Conservation (phyloP, 805 yeast genomes). For the Clavispora santaluciae region DNA sequence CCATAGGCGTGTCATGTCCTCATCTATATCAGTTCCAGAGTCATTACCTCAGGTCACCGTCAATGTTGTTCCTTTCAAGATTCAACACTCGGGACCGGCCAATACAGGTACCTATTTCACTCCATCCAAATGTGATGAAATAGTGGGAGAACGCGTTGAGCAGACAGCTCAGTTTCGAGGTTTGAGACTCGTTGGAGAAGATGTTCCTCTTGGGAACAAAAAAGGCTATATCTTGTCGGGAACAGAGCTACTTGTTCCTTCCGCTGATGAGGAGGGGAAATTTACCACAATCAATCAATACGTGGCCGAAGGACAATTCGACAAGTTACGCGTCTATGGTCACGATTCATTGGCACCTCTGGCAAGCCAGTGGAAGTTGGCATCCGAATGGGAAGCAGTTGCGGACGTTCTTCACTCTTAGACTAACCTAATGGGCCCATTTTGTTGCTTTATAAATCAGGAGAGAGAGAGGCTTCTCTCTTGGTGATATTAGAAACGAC, state of each 20-base stretch:
- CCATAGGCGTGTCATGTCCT: not conserved
- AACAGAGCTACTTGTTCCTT: conserved; percentile 6
- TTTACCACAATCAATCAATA: conserved; percentile 8
- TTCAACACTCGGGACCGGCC: conserved; percentile 12
- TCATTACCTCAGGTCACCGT: conserved; percentile 6
- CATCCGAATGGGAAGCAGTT: conserved; percentile 12
- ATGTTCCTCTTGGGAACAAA: conserved; percentile 5
- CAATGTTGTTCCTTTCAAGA: conserved; percentile 11
- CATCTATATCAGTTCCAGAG: conserved; percentile 2
- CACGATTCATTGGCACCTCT: conserved; percentile 14
- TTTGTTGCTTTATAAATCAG: not conserved
- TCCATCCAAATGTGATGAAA: conserved; percentile 6
- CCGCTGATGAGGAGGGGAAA: not conserved
- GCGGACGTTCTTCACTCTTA: conserved; percentile 10
- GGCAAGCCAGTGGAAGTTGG: conserved; percentile 12
- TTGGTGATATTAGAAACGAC: not conserved
- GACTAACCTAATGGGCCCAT: no score
- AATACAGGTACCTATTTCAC: conserved; percentile 10
- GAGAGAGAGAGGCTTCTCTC: no score
- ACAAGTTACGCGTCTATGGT: conserved; percentile 9
- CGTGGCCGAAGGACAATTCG: conserved; percentile 9
- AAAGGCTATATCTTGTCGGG: conserved; percentile 7
- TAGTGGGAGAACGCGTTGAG: conserved; percentile 1
- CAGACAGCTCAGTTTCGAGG: conserved; percentile 14
- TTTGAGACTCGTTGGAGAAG: conserved; percentile 10